Evolutionary conservation across 2,329 filamentous ascomycete species (phyloP), one percentile per base, ranked within the genome.

Genomic region (Thielaviopsis euricoi): DNA sequence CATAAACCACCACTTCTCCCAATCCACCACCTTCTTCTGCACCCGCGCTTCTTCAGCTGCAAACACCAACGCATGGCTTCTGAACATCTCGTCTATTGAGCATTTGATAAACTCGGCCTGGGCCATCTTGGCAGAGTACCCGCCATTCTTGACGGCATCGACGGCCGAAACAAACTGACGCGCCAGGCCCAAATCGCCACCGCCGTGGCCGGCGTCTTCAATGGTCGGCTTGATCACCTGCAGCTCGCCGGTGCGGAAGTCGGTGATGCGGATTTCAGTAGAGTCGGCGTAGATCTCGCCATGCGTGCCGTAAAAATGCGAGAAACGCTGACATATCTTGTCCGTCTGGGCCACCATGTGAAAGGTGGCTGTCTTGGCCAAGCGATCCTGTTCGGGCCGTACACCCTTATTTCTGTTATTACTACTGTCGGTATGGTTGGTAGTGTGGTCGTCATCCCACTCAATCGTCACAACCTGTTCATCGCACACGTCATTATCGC

Each of bases 271-370:
- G 66, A 75, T 74, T 0, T 75, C 82, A 21, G 75, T 74, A 56
- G 86, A 89, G 71, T 97, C 89, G 62, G 94, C 93, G 64, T 82
- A 81, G 26, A 97, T 81, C 70, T 97, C 91, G 50, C 91, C 93
- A 55, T 81, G 74, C 0, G 86, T 87, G 53, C 93, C 93, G 70
- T 96, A 95, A 52, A 96, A 81, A 60, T 87, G 76, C 0, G 88
- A 89, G 60, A 89, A 85, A 3, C 93, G 82, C 63, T 95, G 80
- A 68, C 91, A 97, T 63, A 94, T 85, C 66, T 85, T 85, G 66
- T 87, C 83, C 0, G 90, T 95, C 61, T 90, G 87, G 1, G 91
- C 89, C 2, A 91, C 85, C 91, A 97, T 96, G 70, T 97, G 91
- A 67, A 97, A 87, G 1, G 83, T 83, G 0, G 90, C 91, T 17